Base-by-base conservation (phyloP, 2,329 filamentous ascomycete species). In the Nemania serpens region DNA sequence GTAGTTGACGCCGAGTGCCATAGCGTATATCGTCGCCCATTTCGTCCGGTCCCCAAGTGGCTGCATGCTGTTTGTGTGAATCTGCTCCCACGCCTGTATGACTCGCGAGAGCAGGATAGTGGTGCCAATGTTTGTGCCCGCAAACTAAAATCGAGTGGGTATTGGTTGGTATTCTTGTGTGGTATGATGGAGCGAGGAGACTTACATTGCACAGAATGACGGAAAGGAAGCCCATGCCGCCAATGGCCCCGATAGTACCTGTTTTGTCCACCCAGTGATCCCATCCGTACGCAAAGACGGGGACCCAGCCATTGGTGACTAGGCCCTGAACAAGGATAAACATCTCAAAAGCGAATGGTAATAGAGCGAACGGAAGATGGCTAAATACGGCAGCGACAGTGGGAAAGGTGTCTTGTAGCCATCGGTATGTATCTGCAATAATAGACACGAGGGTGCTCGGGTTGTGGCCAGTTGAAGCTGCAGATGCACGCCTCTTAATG, bases 51-150 rank as follows among this genome's bases (percentile, higher is more conserved):
- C 77, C 12, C 78, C 82, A 51, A 91, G 88, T 0, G 79, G 73
- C 1, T 72, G 74, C 0, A 75, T 74, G 41, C 78, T 81, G 0
- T 65, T 60, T 0, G 70, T 57, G 65, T 88, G 85, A 42, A 91
- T 89, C 1, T 76, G 68, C 63, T 84, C 77, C 89, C 89, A 91
- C 0, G 84, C 77, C 70, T 91, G 89, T 11, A 91, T 84, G 6
- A 91, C 82, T 2, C 89, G 86, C 9, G 84, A 90, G 1, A 91
- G 79, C 0, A 91, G 82, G 69, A 92, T 91, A 0, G 89, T 88
- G 0, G 89, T 90, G 36, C 89, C 89, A 54, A 91, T 91, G 65
- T 91, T 91, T 1, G 89, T 91, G 17, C 89, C 89, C 0, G 89
- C 87, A 66, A 91, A 91, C 88, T 91, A 62, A 10, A 39, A 33